Evolutionary conservation across 306 rosid species (phyloP), one percentile per base, ranked within the genome.

Genomic region (Lathyrus sativus): DNA sequence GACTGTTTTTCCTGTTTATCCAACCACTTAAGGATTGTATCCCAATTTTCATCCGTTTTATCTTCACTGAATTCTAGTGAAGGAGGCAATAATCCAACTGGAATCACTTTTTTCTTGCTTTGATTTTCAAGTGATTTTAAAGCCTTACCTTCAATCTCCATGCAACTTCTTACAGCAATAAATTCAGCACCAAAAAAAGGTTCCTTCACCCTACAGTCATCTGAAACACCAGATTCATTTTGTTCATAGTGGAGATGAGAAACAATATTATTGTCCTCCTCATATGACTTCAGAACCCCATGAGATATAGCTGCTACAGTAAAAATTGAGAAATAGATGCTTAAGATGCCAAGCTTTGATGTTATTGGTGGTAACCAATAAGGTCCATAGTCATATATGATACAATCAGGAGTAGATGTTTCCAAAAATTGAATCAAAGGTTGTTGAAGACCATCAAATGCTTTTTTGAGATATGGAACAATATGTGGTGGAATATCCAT

Each of bases 1-100:
- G 17, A 45, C 7, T 4, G 5, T 48, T 14, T 46, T 9, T 49
- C 12, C 0, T 77, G 80, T 50, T 12, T 14, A 44, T 80, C 79
- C 2, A 83, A 65, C 85, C 85, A 83, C 1, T 37, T 19, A 12
- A 31, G 35, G 7, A 65, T 70, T n/a, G 62, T 19, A 12, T 10
- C 2, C 84, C 87, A 46, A 5, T 14, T 46, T n/a, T 4, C 53
- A 46, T 46, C 22, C 3, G 7, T 7, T 29, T 65, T 53, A 0
- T 12, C 31, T 41, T 76, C 87, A 79, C 0, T 24, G 18, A 42
- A 50, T 2, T 46, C 17, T 11, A 59, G 14, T 9, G 68, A 33
- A 11, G 81, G 63, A 6, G 77, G 75, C 8, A 83, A 45, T 26
- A 62, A 68, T 26, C 87, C 87, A 24, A 72, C 24, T 0, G 87